Evolutionary conservation across 805 yeast genomes (phyloP).

Genomic region (Yamadazyma sp.): DNA sequence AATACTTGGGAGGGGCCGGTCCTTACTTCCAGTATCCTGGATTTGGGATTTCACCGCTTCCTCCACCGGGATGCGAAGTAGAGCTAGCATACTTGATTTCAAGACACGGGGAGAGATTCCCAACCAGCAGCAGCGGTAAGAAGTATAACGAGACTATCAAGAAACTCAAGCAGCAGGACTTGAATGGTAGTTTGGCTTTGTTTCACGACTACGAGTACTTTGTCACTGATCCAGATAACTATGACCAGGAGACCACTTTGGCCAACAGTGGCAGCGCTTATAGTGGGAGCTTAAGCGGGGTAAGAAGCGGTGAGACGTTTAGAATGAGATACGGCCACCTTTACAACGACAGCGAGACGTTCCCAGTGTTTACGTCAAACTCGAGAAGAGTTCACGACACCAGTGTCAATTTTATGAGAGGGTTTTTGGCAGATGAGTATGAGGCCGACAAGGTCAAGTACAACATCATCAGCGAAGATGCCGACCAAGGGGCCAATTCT

Average conservation of each 20-base stretch:
- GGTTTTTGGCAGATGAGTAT: conserved; percentile 51
- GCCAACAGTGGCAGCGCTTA: conserved; percentile 46
- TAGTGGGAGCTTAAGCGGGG: conserved; percentile 52
- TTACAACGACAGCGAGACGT: conserved; percentile 24
- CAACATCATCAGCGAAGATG: conserved; percentile 47
- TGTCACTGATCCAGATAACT: conserved; percentile 31
- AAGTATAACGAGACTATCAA: conserved; percentile 23
- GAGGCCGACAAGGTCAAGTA: conserved; percentile 25
- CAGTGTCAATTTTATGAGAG: conserved; percentile 54
- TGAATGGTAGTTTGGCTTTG: conserved; percentile 53
- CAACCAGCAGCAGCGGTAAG: conserved; percentile 29
- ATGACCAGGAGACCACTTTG: conserved; percentile 51
- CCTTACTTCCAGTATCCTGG: conserved; percentile 56
- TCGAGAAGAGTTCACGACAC: conserved; percentile 56
- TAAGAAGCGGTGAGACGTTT: conserved; percentile 49
- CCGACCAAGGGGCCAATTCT: conserved; percentile 54
- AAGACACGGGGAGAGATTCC: conserved; percentile 78
- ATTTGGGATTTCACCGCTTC: conserved; percentile 49
- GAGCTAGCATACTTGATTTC: conserved; percentile 69
- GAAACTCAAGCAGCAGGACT: conserved; percentile 25
- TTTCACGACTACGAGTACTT: conserved; percentile 53
- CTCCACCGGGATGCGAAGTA: conserved; percentile 50
- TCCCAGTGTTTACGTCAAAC: conserved; percentile 57
- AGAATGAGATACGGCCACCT: conserved; percentile 51
- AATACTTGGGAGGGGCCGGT: conserved; percentile 53